Evolutionary conservation across 2,329 filamentous ascomycete genomes (phyloP), one percentile per base, ranked within the genome.

Genomic region (Neurospora sp.): DNA sequence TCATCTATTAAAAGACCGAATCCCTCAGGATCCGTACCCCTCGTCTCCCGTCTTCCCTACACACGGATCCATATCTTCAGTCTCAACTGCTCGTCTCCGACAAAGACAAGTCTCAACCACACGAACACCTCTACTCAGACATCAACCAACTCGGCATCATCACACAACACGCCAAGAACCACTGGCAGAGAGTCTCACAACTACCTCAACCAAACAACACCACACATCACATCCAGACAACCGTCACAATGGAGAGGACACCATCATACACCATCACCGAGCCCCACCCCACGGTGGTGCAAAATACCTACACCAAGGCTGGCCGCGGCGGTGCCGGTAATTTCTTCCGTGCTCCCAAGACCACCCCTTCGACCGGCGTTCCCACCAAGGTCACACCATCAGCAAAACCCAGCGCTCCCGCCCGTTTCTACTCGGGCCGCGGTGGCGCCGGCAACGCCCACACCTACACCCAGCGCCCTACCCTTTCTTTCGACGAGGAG

Each of bases 401-500:
- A 68, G 78, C 78, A 70, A 80, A 82, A 8, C 80, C 83, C 23
- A 74, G 79, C 77, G 76, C 76, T 73, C 72, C 82, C 62, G 79
- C 82, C 71, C 84, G 85, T 80, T 90, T 90, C 83, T 86, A 88
- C 81, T 85, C 85, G 11, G 89, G 89, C 75, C 87, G 89, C 70
- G 89, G 89, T 74, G 89, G 89, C 70, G 89, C 88, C 2, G 89
- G 89, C 76, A 91, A 91, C 81, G 84, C 87, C 73, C 84, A 84
- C 78, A 76, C 81, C 66, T 78, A 83, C 68, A 78, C 80, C 69
- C 82, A 87, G 77, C 84, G 87, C 67, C 83, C 85, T 76, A 84
- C 86, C 75, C 85, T 90, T 79, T 86, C 84, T 71, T 92, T 92
- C 80, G 88, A 90, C 78, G 89, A 90, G 81, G 88, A 90, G 78